These are phyloP conservation scores for Oropetium thomaeum DNA, from an alignment of 176 grass and related monocot genomes.

Conservation along the genomic window DNA sequence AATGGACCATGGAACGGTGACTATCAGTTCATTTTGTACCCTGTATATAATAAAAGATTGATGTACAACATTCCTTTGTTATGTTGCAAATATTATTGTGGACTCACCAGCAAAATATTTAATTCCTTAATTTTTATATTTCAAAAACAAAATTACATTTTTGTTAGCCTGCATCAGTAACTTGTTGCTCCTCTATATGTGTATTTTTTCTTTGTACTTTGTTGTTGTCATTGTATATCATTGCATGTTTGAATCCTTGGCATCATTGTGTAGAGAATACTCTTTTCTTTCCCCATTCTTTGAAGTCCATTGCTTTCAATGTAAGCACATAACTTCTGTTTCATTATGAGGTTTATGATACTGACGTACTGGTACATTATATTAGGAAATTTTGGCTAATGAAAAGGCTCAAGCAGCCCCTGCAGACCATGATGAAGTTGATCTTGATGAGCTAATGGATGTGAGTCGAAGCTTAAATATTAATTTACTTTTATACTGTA, in stretches of 20 bases:
- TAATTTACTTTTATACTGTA: neutral
- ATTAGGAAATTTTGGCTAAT: slow-evolving; percentile 74
- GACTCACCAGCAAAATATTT: neutral
- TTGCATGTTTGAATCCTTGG: neutral
- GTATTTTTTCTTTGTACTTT: neutral
- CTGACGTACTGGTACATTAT: slow-evolving; percentile 15
- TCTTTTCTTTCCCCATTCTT: neutral
- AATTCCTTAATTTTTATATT: neutral
- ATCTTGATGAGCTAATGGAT: slow-evolving; percentile 97
- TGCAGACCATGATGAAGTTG: slow-evolving; percentile 70
- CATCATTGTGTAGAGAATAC: neutral
- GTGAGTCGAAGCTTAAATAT: slow-evolving; percentile 50
- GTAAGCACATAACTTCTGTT: neutral
- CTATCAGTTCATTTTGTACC: neutral
- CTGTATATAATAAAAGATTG: neutral
- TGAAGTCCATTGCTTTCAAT: neutral
- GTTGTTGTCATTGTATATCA: neutral
- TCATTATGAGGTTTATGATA: neutral
- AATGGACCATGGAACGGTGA: neutral
- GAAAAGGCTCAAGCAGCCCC: slow-evolving; percentile 60
- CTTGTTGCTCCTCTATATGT: neutral
- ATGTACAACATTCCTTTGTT: neutral
- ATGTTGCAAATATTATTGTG: neutral
- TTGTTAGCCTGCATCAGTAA: neutral
- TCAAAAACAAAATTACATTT: neutral